phyloP scores from a whole-genome alignment of 768 basidiomycete genomes.

The Panus rudis region DNA sequence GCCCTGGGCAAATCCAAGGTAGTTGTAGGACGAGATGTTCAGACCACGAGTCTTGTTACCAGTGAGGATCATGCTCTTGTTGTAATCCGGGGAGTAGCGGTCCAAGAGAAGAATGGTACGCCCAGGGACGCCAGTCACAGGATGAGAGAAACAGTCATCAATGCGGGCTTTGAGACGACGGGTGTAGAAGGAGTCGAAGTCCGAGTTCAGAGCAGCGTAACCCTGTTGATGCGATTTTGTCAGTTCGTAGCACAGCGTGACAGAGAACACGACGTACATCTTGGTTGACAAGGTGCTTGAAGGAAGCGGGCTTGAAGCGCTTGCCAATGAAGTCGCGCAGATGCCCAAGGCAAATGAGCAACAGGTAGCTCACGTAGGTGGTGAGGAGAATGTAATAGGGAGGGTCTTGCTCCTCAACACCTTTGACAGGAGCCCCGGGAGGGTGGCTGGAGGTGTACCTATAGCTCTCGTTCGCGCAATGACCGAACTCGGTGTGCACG shows the following conservation, averaged over 20 bases:
- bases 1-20: constrained; percentile 95
- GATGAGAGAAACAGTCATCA: constrained; percentile 92
- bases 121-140: constrained; percentile 91
- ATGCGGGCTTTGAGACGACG: constrained; percentile 90
- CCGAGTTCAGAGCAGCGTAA: constrained; percentile 93
- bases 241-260: constrained; percentile 1
- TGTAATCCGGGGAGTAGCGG: constrained; percentile 76
- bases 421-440: constrained; percentile 38
- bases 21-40: constrained; percentile 98
- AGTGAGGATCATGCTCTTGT: constrained; percentile 67
- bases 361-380: constrained; percentile 89
- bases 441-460: constrained; percentile 63
- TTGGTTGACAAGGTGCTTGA: constrained; percentile 75
- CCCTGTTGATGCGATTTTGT: constrained; percentile 45
- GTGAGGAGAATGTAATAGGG: constrained; percentile 89
- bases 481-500: constrained; percentile 88
- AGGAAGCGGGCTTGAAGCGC: constrained; percentile 58
- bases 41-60: constrained; percentile 82
- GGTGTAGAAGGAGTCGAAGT: constrained; percentile 99
- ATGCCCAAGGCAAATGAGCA: constrained; percentile 89
- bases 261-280: constrained; percentile 50
- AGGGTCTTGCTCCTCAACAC: constrained; percentile 72
- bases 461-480: constrained; percentile 72
- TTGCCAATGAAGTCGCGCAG: constrained; percentile 95
- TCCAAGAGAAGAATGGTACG: constrained; percentile 86